Evolutionary conservation across 2,329 filamentous ascomycete species (phyloP), one percentile per base, ranked within the genome.

Genomic region (Ophiobolus disseminans): DNA sequence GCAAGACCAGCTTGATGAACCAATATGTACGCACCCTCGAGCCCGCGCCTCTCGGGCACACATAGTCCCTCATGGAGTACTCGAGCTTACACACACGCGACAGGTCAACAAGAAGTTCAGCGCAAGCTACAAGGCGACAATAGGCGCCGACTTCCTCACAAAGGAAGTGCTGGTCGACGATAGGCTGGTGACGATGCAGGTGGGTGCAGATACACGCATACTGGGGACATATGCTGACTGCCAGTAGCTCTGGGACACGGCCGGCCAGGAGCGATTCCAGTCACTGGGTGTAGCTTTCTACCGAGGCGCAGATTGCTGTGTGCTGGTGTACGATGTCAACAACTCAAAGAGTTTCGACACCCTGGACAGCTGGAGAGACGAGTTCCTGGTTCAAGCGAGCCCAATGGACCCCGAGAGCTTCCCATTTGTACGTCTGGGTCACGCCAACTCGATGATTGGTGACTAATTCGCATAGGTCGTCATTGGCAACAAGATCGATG

Each of bases 21-120:
- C 94, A 99, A 97, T 99, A 97, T 90, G 94, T 97, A 86, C 75
- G 89, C 43, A 23, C 50, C 41, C 28, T 42, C 44, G 2, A 21
- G 28, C 28, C 40, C 42, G 30, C 21, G 28, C 23, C 16, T 4
- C 4, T 10, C 31, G 9, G 34, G 5, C 13, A 19, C 5, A 5
- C 21, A 49, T 14, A 17, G 13, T 13, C 34, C 9, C n/a, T 11
- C 5, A 11, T 2, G 7, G 17, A 21, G 11, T 5, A 17, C 5
- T 9, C 9, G 28, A 11, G 50, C 61, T 66, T 26, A 65, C 42
- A 45, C 45, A 16, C n/a, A 2, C 4, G 13, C 13, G 19, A 31
- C 63, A 97, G 93, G 93, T 99, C 84, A 99, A 99, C 83, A 99
- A 99, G 81, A 97, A 99, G 76, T 99, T 99, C 82, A 97, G 92